Evolutionary conservation across 371 early-diverging fungal species (phyloP).

Genomic region (Encephalitozoon cuniculi): DNA sequence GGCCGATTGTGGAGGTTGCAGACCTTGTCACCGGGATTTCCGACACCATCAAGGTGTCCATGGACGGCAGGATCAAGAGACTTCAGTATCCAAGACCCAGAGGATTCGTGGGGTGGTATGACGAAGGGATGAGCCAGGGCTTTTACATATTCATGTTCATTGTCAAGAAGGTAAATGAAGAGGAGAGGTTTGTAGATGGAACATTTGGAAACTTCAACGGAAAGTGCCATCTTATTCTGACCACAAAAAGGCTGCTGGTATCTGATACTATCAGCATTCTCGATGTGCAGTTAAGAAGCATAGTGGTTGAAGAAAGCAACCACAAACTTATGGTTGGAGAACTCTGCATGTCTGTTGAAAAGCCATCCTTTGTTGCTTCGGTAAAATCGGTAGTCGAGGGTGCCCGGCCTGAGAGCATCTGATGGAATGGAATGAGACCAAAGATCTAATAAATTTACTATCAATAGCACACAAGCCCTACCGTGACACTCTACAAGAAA

Average conservation of each 20-base stretch:
- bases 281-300: neutral
- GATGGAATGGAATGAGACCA: neutral
- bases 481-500: slow-evolving; percentile 68
- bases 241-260: slow-evolving; percentile 1
- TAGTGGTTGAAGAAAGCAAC: neutral
- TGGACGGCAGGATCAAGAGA: neutral
- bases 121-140: neutral
- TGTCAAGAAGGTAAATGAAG: neutral
- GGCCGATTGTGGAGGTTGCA: neutral
- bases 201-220: slow-evolving; percentile 4
- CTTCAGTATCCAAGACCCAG: slow-evolving; percentile 22
- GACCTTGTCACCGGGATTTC: neutral
- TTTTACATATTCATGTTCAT: slow-evolving; percentile 20
- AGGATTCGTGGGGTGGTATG: neutral
- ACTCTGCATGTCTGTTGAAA: slow-evolving; percentile 8
- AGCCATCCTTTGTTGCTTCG: neutral
- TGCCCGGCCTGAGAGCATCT: neutral
- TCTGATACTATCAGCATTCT: neutral
- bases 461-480: neutral
- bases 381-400: neutral
- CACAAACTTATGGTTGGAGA: neutral
- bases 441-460: neutral
- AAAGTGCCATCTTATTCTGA: slow-evolving; percentile 3
- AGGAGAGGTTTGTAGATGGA: slow-evolving; percentile 16
- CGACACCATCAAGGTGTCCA: neutral